phyloP scores from a whole-genome alignment of 495 filamentous ascomycete species.

The Penicillium maclennaniae region DNA sequence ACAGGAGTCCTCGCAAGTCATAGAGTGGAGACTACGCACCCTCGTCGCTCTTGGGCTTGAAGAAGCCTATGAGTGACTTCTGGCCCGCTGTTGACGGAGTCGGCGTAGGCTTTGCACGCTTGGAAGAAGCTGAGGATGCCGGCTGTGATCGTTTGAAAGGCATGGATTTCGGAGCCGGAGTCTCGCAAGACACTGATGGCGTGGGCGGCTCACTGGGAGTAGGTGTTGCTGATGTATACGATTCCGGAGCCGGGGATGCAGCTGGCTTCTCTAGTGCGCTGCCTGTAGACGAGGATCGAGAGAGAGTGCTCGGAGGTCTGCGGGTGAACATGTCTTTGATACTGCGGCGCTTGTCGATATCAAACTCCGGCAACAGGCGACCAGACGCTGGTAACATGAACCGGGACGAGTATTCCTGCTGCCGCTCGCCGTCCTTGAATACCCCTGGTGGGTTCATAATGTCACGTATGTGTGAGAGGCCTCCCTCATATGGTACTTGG shows the following conservation, averaged over 20 bases:
- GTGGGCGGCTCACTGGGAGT: background rate
- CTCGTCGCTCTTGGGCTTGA: conserved; percentile 47
- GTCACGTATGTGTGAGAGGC: conserved; percentile 58
- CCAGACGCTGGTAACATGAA: conserved; percentile 71
- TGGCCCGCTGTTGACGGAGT: conserved; percentile 51
- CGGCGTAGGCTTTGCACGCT: conserved; percentile 46
- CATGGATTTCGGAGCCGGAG: conserved; percentile 7
- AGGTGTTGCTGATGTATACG: background rate
- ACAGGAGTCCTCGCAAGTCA: background rate
- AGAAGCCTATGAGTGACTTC: conserved; percentile 78
- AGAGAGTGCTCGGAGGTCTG: conserved; percentile 39
- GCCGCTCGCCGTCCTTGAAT: conserved; percentile 66
- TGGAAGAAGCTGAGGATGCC: conserved; percentile 19
- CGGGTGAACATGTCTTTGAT: conserved; percentile 89
- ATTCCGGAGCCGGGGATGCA: background rate
- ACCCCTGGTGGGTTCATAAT: conserved; percentile 76
- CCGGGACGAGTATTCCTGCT: conserved; percentile 61
- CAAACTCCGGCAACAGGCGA: conserved; percentile 80
- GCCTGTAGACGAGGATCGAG: background rate
- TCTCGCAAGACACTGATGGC: background rate
- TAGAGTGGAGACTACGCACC: background rate
- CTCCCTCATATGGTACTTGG: conserved; percentile 47
- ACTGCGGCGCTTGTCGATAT: conserved; percentile 62
- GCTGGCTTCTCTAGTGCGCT: conserved; percentile 6
- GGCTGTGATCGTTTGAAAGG: conserved; percentile 33